Evolutionary conservation across 2,329 filamentous ascomycete species (phyloP).

Genomic region (Aspergillus ruber): DNA sequence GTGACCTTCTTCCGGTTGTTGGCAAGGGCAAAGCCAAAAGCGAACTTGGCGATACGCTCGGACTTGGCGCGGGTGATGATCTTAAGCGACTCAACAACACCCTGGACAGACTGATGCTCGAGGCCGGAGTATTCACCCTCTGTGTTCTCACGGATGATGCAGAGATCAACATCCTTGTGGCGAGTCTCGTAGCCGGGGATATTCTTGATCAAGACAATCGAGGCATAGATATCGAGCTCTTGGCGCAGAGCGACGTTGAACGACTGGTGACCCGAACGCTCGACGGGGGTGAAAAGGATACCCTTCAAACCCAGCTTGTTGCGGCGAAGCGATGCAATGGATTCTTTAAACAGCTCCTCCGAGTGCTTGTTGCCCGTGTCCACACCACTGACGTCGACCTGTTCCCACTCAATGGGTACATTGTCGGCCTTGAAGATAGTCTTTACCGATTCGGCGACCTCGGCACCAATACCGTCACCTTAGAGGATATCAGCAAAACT

Average conservation of each 20-base stretch:
- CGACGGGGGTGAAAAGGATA: slow-evolving; percentile 95
- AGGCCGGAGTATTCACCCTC: slow-evolving; percentile 99
- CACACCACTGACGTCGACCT: slow-evolving; percentile 90
- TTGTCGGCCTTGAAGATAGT: slow-evolving; percentile 99
- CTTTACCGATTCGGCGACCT: slow-evolving; percentile 97
- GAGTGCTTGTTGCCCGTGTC: slow-evolving; percentile 79
- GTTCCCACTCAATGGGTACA: slow-evolving; percentile 97
- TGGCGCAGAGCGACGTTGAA: slow-evolving; percentile 99
- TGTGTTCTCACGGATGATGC: slow-evolving; percentile 99
- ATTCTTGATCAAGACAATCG: slow-evolving; percentile 97
- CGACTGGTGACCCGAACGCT: slow-evolving; percentile 93
- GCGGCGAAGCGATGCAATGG: slow-evolving; percentile 87
- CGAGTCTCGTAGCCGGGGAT: slow-evolving; percentile 97
- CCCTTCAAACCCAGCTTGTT: slow-evolving; percentile 99
- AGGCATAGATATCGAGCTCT: slow-evolving; percentile 99
- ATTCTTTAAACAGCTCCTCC: slow-evolving; percentile 92
- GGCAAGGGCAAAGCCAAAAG: slow-evolving; percentile 93
- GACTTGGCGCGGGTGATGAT: slow-evolving; percentile 99
- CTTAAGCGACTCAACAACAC: slow-evolving; percentile 98
- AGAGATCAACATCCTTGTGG: slow-evolving; percentile 94
- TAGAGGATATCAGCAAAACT: slow-evolving; percentile 12
- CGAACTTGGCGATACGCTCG: slow-evolving; percentile 98
- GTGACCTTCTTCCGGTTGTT: slow-evolving; percentile 99
- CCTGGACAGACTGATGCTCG: slow-evolving; percentile 94
- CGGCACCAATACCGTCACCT: slow-evolving; percentile 93